Conservation (phyloP, 331 rosid species). For the Dryas integrifolia region DNA sequence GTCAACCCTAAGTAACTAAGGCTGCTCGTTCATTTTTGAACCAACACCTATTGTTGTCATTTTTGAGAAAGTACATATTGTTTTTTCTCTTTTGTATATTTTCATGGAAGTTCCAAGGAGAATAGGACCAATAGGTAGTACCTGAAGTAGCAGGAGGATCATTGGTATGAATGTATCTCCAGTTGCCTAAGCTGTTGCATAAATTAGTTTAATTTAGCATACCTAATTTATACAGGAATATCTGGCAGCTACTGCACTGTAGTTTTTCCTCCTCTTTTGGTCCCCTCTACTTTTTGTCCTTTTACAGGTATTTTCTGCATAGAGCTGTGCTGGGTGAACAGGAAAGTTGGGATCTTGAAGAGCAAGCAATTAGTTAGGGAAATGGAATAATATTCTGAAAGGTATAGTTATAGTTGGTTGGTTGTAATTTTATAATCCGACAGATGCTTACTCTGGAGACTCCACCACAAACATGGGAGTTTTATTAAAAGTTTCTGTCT, state of each 20-base stretch:
- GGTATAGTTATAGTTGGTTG: conserved; percentile 19
- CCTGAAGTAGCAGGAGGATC: conserved; percentile 31
- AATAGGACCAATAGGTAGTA: conserved; percentile 28
- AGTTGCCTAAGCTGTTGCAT: conserved; percentile 31
- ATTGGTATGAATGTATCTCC: conserved; percentile 30
- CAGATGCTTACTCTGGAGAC: conserved; percentile 28
- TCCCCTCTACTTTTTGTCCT: conserved; percentile 1
- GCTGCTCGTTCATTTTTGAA: conserved; percentile 38
- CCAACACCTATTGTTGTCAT: conserved; percentile 41
- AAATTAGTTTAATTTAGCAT: conserved; percentile 33
- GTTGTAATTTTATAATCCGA: conserved; percentile 27
- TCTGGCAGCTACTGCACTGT: conserved; percentile 14
- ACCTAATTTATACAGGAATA: conserved; percentile 32
- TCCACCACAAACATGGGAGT: conserved; percentile 15
- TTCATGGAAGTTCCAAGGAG: conserved; percentile 38
- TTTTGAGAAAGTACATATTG: conserved; percentile 51
- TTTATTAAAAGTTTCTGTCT: conserved; percentile 13
- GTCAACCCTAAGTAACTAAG: conserved; percentile 27
- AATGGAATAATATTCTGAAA: conserved; percentile 32
- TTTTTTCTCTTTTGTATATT: conserved; percentile 40
- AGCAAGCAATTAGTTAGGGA: conserved; percentile 20
- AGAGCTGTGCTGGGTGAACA: conserved; percentile 27
- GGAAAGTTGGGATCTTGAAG: conserved; percentile 32
- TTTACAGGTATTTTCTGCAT: conserved; percentile 33
- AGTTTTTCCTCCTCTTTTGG: conserved; percentile 12